Conservation (phyloP, 1,284 basidiomycete species). For the Xerocomus minutiporus region DNA sequence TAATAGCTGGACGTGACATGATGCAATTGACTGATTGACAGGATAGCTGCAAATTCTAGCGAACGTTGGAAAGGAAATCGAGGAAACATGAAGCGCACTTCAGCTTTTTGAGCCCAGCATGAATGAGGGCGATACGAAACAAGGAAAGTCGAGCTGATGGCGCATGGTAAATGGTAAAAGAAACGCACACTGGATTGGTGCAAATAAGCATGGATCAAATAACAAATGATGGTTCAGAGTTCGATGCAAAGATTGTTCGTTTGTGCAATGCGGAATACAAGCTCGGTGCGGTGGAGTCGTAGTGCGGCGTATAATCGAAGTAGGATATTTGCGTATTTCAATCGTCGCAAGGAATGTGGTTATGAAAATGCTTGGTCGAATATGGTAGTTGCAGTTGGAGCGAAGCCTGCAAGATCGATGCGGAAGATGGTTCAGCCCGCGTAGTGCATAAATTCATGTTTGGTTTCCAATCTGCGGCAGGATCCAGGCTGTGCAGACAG, state of each 20-base stretch:
- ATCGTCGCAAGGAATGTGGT: slow-evolving; percentile 24
- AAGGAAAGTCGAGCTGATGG: slow-evolving; percentile 25
- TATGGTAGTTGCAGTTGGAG: slow-evolving; percentile 15
- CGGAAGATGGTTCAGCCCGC: slow-evolving; percentile 24
- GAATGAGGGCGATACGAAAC: slow-evolving; percentile 17
- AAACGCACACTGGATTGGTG: slow-evolving; percentile 28
- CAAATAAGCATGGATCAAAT: slow-evolving; percentile 36
- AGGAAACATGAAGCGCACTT: slow-evolving; percentile 28
- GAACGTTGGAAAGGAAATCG: slow-evolving; percentile 13
- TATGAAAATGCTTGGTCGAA: slow-evolving; percentile 24
- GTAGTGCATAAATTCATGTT: slow-evolving; percentile 22
- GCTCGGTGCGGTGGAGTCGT: slow-evolving; percentile 13
- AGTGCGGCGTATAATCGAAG: slow-evolving; percentile 19
- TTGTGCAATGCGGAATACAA: slow-evolving; percentile 23
- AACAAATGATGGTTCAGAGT: slow-evolving; percentile 27
- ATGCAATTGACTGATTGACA: slow-evolving; percentile 22
- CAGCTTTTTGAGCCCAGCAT: slow-evolving; percentile 25
- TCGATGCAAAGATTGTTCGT: slow-evolving; percentile 35
- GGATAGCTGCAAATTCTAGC: slow-evolving; percentile 30
- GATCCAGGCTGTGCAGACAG: slow-evolving; percentile 12
- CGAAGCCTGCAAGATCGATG: slow-evolving; percentile 31
- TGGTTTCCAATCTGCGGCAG: slow-evolving; percentile 23
- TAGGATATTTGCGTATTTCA: slow-evolving; percentile 25
- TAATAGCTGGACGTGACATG: slow-evolving; percentile 19
- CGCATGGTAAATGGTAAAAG: slow-evolving; percentile 27